These are phyloP conservation scores for Sarocladium brachiariae DNA, from an alignment of 2,329 filamentous ascomycete genomes.

Conservation along the genomic window DNA sequence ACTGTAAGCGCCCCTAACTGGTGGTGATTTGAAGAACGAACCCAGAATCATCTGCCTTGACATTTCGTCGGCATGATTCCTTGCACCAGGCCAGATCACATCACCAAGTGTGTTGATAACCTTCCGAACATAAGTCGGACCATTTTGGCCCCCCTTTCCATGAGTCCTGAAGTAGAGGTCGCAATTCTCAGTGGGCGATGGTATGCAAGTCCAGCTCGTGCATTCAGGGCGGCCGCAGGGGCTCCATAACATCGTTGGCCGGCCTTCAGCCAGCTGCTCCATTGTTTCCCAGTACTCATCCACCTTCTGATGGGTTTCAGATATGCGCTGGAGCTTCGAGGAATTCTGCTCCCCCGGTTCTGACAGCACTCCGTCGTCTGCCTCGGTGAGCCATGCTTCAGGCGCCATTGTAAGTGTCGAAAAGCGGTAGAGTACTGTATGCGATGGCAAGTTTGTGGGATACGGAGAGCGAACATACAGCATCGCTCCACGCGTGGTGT, in stretches of 20 bases:
- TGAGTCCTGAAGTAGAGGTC: background rate
- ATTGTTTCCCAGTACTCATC: background rate
- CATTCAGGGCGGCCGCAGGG: conserved; percentile 1
- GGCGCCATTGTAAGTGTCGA: too few relatives aligned
- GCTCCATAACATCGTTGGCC: background rate
- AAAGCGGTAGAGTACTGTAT: too few relatives aligned
- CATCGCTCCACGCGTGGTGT: too few relatives aligned
- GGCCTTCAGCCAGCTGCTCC: conserved; percentile 4
- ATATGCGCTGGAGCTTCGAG: background rate
- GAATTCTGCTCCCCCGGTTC: background rate
- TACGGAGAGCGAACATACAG: too few relatives aligned
- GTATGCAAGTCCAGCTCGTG: background rate
- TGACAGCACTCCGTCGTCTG: background rate
- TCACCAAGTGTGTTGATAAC: background rate
- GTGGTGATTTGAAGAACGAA: conserved; percentile 9
- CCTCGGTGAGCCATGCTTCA: background rate
- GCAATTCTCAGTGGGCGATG: background rate
- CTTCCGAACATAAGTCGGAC: background rate
- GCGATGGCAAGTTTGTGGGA: too few relatives aligned
- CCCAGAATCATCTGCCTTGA: conserved; percentile 2
- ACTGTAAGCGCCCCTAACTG: conserved; percentile 3
- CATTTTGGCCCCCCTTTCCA: background rate
- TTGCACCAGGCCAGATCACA: background rate
- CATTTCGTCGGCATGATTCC: background rate
- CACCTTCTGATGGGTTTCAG: background rate